Evolutionary conservation across 2,329 filamentous ascomycete genomes (phyloP).

Genomic region (Juglanconis sp.): DNA sequence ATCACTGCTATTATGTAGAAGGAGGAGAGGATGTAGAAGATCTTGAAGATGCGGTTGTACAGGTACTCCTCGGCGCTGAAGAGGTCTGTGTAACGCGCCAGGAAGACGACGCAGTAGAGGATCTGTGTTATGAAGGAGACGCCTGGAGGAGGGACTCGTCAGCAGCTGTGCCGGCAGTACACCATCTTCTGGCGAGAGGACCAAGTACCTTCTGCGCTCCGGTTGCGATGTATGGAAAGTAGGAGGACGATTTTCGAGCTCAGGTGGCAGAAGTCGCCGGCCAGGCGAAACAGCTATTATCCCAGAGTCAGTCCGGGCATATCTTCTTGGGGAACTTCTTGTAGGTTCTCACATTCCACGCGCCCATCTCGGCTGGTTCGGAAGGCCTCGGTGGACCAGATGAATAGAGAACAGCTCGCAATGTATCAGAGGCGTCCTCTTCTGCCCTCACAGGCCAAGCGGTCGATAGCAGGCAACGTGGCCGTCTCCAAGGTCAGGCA

Average conservation of each 20-base stretch:
- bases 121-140: conserved; percentile 89
- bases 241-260: conserved; percentile 87
- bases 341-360: conserved; percentile 22
- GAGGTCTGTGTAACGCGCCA: conserved; percentile 81
- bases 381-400: not conserved
- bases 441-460: not conserved
- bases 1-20: conserved; percentile 86
- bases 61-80: conserved; percentile 49
- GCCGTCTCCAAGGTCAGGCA: too few species aligned
- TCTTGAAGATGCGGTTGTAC: conserved; percentile 82
- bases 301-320: not conserved
- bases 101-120: conserved; percentile 83
- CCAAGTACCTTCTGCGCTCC: conserved; percentile 71
- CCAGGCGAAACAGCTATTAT: conserved; percentile 63
- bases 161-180: conserved; percentile 1
- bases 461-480: not conserved
- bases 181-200: not conserved
- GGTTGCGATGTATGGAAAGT: conserved; percentile 83
- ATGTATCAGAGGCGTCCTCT: not conserved
- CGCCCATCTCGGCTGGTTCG: conserved; percentile 10
- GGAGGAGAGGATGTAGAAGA: conserved; percentile 81
- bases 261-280: conserved; percentile 81
- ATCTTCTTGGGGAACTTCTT: too few species aligned
- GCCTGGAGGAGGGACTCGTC: conserved; percentile 45
- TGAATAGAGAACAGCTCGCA: not conserved